Base-by-base conservation (phyloP, 1,284 basidiomycete genomes). In the Leccinum fallax region DNA sequence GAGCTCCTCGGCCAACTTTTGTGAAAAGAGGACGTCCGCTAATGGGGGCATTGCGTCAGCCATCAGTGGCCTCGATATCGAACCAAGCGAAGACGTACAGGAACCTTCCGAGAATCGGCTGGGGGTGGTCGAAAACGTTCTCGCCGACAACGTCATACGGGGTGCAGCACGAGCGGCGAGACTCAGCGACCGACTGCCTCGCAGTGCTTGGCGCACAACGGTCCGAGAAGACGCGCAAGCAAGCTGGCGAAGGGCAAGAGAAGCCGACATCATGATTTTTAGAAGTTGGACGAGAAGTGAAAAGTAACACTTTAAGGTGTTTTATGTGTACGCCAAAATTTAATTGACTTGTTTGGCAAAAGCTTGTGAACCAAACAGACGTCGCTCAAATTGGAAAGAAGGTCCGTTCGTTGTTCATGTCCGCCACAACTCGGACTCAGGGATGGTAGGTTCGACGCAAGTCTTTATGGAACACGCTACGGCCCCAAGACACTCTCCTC, bases 1-100 rank as follows among this genome's bases (percentile, higher is more conserved):
- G 69, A 97, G 83, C 79, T 98, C 96, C 71, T 94, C 89, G 40
- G 83, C 78, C 30, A 98, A 82, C 67, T 92, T 93, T 72, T 88
- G 83, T 9, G 87, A 80, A 53, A 98, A 85, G 43, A 86, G 77
- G 28, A 86, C 78, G 74, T 96, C 94, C 64, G 85, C 90, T 93
- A 73, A 43, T n/a, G 28, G 56, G 5, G 58, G 38, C 59, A 60
- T 16, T 15, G 30, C 63, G 13, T 3, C 21, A 46, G 43, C 43
- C 0, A 6, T 46, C 30, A 38, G 28, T 32, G 6, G 4, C 3
- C 6, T 24, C 13, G 3, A 4, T 8, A 7, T 19, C 2, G 0
- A 16, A 26, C 10, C 3, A 30, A 43, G 13, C 52, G 16, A 28
- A 16, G 53, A 83, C 87, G 73, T 67, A 90, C 89, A 74, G 32